Base-by-base conservation (phyloP, 1,284 basidiomycete genomes). In the Rhodotorula sp. region DNA sequence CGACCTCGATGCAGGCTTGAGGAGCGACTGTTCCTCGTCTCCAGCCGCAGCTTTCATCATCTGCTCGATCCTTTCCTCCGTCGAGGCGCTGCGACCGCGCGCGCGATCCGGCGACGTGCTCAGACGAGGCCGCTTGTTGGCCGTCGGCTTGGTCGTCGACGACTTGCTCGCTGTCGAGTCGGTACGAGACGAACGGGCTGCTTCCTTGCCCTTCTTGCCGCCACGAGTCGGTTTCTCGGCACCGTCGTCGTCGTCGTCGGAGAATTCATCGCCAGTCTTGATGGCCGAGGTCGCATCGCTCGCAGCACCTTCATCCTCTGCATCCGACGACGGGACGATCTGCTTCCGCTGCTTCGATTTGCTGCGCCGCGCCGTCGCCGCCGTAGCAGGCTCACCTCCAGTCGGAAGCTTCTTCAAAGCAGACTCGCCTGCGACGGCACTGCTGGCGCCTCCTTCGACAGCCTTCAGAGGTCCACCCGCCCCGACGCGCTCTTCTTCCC, bases 211-310 rank as follows among this genome's bases (percentile, higher is more conserved):
- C 34, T 58, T 64, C 58, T 60, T 64, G 31, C 18, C 56, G 23
- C 29, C 29, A 10, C 20, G 43, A 6, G 7, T 34, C 15, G n/a
- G 57, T 34, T 29, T 43, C 23, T 51, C 39, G 12, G 12, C 39
- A 12, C 39, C 58, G 5, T 20, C 46, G 2, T n/a, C n/a, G n/a
- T n/a, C 49, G 49, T 21, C 31, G 47, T 58, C 56, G 47, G 31
- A 39, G 31, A 29, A n/a, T 43, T 46, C 66, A 54, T 62, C 66
- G 18, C 47, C 65, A 5, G 65, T 48, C 31, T n/a, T 14, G 31
- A 62, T 47, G 26, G 65, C 65, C 29, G 59, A 57, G 7, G 66
- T 61, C 47, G 52, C 51, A 34, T 65, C 52, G 59, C 31, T 39
- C 43, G 16, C n/a, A 5, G 8, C 56, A 16, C 29, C 59, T 16